phyloP scores from a whole-genome alignment of 768 basidiomycete genomes.

The Russula brevipes region DNA sequence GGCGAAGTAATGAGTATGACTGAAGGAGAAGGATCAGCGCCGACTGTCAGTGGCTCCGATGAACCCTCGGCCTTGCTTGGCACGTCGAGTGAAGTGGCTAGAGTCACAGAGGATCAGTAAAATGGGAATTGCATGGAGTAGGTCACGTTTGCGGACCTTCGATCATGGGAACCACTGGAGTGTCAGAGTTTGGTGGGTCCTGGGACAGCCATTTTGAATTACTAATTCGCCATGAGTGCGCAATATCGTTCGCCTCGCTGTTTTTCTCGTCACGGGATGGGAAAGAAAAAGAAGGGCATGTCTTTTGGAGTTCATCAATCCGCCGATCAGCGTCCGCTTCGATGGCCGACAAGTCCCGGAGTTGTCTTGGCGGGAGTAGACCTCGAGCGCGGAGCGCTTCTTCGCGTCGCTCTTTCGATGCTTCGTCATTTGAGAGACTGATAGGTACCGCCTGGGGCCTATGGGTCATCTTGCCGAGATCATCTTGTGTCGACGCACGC shows the following conservation, averaged over 20 bases:
- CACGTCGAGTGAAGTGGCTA: background rate
- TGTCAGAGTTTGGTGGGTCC: background rate
- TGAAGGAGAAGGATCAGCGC: background rate
- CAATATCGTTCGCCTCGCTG: conserved; percentile 21
- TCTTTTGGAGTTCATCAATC: background rate
- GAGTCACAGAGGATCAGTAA: background rate
- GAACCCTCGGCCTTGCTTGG: background rate
- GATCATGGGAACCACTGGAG: background rate
- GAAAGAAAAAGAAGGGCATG: background rate
- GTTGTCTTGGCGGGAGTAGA: conserved; percentile 10
- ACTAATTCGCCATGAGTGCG: conserved; percentile 9
- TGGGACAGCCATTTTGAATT: conserved; percentile 1
- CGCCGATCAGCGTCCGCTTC: conserved; percentile 22
- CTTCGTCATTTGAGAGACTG: conserved; percentile 9
- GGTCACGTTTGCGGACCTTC: background rate
- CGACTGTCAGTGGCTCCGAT: background rate
- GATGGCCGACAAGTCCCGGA: conserved; percentile 15
- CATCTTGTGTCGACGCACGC: background rate
- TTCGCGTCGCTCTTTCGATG: conserved; percentile 18
- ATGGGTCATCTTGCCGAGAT: background rate
- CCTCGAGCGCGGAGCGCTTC: conserved; percentile 22
- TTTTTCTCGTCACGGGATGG: background rate
- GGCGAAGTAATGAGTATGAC: no score
- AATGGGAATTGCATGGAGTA: background rate
- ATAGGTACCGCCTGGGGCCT: conserved; percentile 9